Base-by-base conservation (phyloP, 1,139 yeast genomes). In the Blastobotrys serpentis region DNA sequence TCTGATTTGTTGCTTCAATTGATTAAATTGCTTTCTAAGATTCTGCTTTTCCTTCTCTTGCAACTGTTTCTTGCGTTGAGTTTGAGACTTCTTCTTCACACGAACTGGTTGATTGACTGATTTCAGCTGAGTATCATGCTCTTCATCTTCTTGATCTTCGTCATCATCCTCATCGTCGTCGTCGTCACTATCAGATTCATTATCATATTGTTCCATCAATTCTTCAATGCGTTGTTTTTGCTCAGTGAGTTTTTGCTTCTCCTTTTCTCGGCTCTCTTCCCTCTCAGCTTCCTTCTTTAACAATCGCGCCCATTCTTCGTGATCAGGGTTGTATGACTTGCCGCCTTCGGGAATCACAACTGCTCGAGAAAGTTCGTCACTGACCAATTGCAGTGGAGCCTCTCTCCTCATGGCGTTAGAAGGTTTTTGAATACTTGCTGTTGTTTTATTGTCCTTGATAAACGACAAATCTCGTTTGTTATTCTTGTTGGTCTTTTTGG, bases 251-350 rank as follows among this genome's bases (percentile, higher is more conserved):
- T 53, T 51, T 51, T 78, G 70, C 59, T 86, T 77, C 60, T 80
- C 76, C 51, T 79, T 77, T 57, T 88, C 97, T 51, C 77, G 78
- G 49, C 77, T 74, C 59, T 81, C 77, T 63, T 89, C 96, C 48
- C 74, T 72, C 47, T 67, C 74, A 59, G 77, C 84, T 67, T 89
- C 97, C 51, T 74, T 72, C 52, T 79, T 72, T 49, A 92, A 78
- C 58, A 90, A 74, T 25, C 70, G 71, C 60, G 81, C 80, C 98
- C 98, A 92, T 30, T 87, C 81, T 52, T 84, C 86, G 55, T 84
- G 73, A 11, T 94, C 78, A 30, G 98, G 98, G 64, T 92, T 92
- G 64, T 92, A 92, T 2, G 98, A 90, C 66, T 86, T 86, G 48
- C 98, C 98, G 1, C 84, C 92, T 59, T 83, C 84, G 16, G 92